phyloP scores from a whole-genome alignment of 2,329 filamentous ascomycete genomes.

The Trichoderma koningii region DNA sequence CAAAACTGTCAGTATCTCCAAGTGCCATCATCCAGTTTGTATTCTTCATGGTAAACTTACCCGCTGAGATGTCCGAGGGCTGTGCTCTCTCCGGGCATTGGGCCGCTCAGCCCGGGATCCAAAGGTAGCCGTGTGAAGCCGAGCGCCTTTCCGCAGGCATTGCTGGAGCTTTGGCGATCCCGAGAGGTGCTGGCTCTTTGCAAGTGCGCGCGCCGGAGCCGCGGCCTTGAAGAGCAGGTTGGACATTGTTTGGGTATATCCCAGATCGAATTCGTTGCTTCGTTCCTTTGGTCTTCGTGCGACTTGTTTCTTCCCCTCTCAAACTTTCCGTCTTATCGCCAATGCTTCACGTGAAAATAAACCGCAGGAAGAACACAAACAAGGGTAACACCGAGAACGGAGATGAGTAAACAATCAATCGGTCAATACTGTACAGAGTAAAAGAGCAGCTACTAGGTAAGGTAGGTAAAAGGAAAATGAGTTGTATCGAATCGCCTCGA shows the following conservation, averaged over 20 bases:
- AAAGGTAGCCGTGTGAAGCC: conserved; percentile 40
- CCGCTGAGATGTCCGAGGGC: conserved; percentile 32
- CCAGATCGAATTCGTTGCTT: background rate
- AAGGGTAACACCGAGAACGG: too few species aligned
- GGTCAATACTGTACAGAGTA: background rate
- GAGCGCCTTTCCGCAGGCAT: conserved; percentile 43
- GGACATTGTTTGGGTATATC: conserved; percentile 39
- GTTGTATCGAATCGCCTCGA: conserved; percentile 14
- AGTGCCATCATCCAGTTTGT: too few species aligned
- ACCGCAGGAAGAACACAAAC: background rate
- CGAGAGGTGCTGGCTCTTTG: conserved; percentile 45
- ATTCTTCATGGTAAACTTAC: conserved; percentile 32
- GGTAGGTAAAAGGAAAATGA: background rate
- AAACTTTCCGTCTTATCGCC: background rate
- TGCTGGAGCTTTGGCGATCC: conserved; percentile 45
- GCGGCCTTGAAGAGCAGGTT: conserved; percentile 51
- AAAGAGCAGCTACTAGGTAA: background rate
- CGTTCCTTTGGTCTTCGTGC: background rate
- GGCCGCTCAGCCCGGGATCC: conserved; percentile 31
- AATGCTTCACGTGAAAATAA: background rate
- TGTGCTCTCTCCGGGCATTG: conserved; percentile 29
- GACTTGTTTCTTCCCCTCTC: background rate
- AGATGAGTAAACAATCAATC: too few species aligned
- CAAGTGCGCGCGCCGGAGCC: conserved; percentile 50
- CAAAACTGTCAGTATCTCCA: background rate